Evolutionary conservation across 441 rosid species (phyloP).

Genomic region (Gossypium davidsonii): DNA sequence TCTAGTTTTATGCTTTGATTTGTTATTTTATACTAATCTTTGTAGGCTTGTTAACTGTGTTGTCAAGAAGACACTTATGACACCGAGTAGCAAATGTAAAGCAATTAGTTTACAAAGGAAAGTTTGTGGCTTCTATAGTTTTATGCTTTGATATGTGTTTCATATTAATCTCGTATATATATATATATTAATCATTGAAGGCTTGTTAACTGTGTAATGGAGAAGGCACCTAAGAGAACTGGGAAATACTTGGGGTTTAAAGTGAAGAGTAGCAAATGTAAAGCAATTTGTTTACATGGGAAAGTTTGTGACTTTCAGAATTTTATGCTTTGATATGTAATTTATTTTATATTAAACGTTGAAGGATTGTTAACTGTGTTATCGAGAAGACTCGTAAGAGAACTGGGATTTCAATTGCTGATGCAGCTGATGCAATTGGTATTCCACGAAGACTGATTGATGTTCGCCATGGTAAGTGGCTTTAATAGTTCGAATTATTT

Average conservation of each 20-base stretch:
- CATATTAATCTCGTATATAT: not conserved
- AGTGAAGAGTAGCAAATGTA: not conserved
- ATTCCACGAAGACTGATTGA: slow-evolving; percentile 85
- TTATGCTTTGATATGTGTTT: not conserved
- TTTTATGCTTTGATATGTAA: not conserved
- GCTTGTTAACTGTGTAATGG: slow-evolving; percentile 86
- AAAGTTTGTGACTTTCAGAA: not conserved
- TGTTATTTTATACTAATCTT: slow-evolving; percentile 9
- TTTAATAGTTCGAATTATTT: not conserved
- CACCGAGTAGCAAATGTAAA: slow-evolving; percentile 1
- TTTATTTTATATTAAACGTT: not conserved
- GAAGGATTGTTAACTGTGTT: slow-evolving; percentile 88
- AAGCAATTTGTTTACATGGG: not conserved
- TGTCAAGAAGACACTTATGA: slow-evolving; percentile 72
- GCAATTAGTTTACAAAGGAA: not conserved
- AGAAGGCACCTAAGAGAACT: slow-evolving; percentile 64
- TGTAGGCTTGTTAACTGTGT: slow-evolving; percentile 84
- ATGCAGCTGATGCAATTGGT: slow-evolving; percentile 74
- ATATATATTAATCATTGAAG: slow-evolving; percentile 30
- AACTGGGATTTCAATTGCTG: slow-evolving; percentile 66
- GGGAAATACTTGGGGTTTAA: slow-evolving; percentile 8
- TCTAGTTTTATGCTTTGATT: not conserved
- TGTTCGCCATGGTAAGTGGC: slow-evolving; percentile 78
- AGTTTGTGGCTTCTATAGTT: not conserved
- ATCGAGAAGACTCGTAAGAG: slow-evolving; percentile 78